Evolutionary conservation across 208 protist species (phyloP), one percentile per base, ranked within the genome.

Genomic region (Wallacemonas sp.): DNA sequence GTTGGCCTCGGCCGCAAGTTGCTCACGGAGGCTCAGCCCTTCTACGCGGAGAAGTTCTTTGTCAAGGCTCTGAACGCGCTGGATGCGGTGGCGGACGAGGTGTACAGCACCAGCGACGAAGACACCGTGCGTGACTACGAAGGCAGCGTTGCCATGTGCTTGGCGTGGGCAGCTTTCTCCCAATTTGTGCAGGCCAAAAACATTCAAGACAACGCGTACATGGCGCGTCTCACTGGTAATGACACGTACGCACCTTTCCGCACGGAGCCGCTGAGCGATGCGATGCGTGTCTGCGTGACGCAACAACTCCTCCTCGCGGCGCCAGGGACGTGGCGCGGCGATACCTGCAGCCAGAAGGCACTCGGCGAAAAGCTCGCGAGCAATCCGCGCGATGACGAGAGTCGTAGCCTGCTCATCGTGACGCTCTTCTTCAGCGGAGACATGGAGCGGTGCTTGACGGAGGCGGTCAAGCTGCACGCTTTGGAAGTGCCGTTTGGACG

Each of bases 21-120:
- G 39, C 72, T 96, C 70, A 33, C 66, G 5, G 62, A 77, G 59
- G 82, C 86, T 0, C 66, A 89, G 58, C 60, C 80, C 2, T 66
- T 82, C 3, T 96, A 96, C 46, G 90, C 90, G 12, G 86, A 84
- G 45, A 93, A 92, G 70, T 79, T 84, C 58, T 96, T 96, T 54
- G 45, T 70, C 4, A 91, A 92, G 64, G 84, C 90, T 15, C 49
- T 93, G 24, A 63, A 15, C 31, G 59, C 70, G 4, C 85, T 96
- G 36, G 86, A 93, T n/a, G 66, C 84, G 4, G 70, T 95, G 9
- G 28, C 59, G 5, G 38, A 5, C 2, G 79, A 91, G 2, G 69
- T 86, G 15, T 42, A 71, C 30, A 49, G 19, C 36, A 39, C 59
- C 1, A 19, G 47, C 8, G 46, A 46, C 21, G 79, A 51, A 34